Evolutionary conservation across 225 moss, liverwort and hornwort genomes (phyloP).

Genomic region (Antitrichia curtipendula): DNA sequence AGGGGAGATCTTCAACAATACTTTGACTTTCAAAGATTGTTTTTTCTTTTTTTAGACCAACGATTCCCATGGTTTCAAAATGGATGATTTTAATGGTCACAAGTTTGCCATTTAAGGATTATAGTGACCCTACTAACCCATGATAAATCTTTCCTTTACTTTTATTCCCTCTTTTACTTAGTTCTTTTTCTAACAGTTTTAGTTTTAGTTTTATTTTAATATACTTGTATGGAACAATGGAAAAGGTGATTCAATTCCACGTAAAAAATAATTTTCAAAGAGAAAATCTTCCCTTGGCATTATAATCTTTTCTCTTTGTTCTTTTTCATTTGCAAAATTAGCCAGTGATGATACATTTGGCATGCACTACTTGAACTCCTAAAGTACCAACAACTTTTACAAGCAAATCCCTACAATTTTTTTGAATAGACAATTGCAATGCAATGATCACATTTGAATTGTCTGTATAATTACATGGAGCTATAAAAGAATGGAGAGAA

Average conservation of each 20-base stretch:
- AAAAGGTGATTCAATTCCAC: background rate
- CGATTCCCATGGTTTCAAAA: too few species aligned
- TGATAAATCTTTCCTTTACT: background rate
- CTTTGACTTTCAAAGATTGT: too few species aligned
- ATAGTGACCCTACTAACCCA: too few species aligned
- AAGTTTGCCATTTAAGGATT: too few species aligned
- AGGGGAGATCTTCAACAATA: too few species aligned
- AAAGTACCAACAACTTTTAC: background rate
- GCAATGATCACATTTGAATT: rapidly evolving
- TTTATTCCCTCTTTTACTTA: background rate
- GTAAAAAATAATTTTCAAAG: background rate
- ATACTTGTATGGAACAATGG: rapidly evolving
- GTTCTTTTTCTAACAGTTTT: background rate
- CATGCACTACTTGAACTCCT: rapidly evolving
- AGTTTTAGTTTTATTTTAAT: background rate
- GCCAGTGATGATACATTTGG: background rate
- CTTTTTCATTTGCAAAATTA: background rate
- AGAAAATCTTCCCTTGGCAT: background rate
- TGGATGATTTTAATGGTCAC: too few species aligned
- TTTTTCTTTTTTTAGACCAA: too few species aligned
- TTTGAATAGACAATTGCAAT: rapidly evolving
- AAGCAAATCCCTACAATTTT: rapidly evolving
- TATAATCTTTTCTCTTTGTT: background rate
- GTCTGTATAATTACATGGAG: rapidly evolving
- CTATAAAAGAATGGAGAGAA: background rate